Base-by-base conservation (phyloP, 805 yeast species). In the Candida rishiriensis region DNA sequence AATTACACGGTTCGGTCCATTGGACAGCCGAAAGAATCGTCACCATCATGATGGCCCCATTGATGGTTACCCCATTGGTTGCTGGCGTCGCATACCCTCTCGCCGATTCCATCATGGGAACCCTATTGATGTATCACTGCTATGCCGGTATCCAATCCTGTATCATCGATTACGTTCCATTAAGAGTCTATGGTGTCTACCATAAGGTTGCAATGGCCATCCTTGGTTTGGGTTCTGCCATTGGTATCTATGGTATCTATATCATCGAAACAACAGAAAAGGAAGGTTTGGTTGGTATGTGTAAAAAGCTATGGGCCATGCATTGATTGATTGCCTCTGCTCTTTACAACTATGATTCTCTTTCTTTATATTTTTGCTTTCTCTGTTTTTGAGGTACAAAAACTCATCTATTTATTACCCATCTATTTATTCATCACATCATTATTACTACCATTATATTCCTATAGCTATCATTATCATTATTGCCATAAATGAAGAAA, bases 121-220 rank as follows among this genome's bases (percentile, higher is more conserved):
- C 80, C 2, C 63, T 79, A 12, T 58, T 84, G 39, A 65, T 85
- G 51, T 72, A 75, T 57, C 93, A 86, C 62, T 73, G 81, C 44
- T 78, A 76, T 61, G 78, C 79, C 39, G 95, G 93, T 3, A 80
- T 85, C 71, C 81, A 79, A 57, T 72, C 87, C 36, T 84, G 93
- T 71, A 85, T 86, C 54, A 76, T 76, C 44, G 93, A 86, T 64
- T 84, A 85, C 66, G 81, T 86, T 43, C 93, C 91, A 41, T 69
- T 69, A 59, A 77, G 91, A 69, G 86, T 81, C 31, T 86, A 76
- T 56, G 89, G 90, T 13, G 51, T 71, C 30, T 73, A 76, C 74
- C 87, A 84, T 65, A 72, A 69, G 46, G 63, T 62, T 47, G 85
- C 87, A 44, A 76, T 77, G 75, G 72, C 74, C 53, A 57, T 81